Conservation (phyloP, 257 asterid genomes). For the Primulina eburnea region DNA sequence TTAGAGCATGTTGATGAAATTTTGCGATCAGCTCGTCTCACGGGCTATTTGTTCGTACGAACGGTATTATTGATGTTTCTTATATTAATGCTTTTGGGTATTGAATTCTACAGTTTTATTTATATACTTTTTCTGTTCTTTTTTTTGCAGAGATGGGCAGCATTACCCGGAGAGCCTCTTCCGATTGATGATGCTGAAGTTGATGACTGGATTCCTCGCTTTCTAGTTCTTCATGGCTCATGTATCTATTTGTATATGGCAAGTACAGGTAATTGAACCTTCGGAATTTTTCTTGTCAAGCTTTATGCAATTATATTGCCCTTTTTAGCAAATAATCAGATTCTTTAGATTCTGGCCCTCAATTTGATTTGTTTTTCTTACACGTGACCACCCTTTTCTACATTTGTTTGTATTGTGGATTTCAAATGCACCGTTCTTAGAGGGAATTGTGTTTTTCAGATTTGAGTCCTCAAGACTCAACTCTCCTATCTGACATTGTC, state of each 20-base stretch:
- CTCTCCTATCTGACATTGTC: conserved; percentile 72
- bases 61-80: conserved; percentile 42
- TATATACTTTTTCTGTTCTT: conserved; percentile 16
- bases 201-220: conserved; percentile 95
- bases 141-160: conserved; percentile 73
- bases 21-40: conserved; percentile 73
- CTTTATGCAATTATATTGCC: too few relatives aligned
- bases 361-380: too few relatives aligned
- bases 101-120: conserved; percentile 16
- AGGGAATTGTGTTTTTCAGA: conserved; percentile 41
- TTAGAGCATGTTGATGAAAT: conserved; percentile 88
- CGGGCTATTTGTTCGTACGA: conserved; percentile 79
- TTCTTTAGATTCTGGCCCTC: not conserved
- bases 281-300: not conserved
- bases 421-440: not conserved
- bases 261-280: conserved; percentile 56
- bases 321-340: not conserved
- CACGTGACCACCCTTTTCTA: not conserved
- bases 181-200: conserved; percentile 83
- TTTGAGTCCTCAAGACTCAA: conserved; percentile 92
- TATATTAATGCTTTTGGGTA: conserved; percentile 3
- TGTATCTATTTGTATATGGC: conserved; percentile 60
- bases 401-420: not conserved
- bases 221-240: conserved; percentile 82
- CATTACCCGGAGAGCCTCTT: conserved; percentile 89